Evolutionary conservation across 306 rosid genomes (phyloP).

Genomic region (Malus sieversii): DNA sequence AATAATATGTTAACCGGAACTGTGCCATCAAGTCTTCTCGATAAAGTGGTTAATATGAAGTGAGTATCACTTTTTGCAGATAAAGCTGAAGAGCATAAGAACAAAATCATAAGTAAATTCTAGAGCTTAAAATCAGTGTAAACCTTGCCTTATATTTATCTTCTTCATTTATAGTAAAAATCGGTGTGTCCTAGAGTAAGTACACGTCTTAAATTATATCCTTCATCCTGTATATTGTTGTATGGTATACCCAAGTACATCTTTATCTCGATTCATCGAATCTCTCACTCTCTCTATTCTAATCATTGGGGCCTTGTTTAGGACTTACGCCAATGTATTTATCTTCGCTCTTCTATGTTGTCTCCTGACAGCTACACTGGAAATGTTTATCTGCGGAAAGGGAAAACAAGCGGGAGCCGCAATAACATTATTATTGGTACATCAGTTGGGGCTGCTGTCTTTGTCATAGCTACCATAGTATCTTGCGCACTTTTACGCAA

Average conservation of each 20-base stretch:
- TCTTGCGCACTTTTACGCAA: constrained; percentile 51
- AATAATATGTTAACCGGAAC: constrained; percentile 75
- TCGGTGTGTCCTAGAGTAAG: not conserved
- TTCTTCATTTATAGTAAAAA: not conserved
- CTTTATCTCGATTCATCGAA: not conserved
- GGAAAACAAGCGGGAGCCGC: constrained; percentile 36
- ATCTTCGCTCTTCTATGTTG: constrained; percentile 12
- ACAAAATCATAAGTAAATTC: not conserved
- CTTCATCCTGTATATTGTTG: not conserved
- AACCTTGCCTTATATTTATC: not conserved
- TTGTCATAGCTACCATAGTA: constrained; percentile 56
- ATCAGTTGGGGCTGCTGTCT: constrained; percentile 69
- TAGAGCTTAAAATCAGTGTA: not conserved
- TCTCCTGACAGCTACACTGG: constrained; percentile 58
- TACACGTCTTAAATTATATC: not conserved
- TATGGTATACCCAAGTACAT: not conserved
- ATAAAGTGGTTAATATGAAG: constrained; percentile 42
- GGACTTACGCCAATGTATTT: not conserved
- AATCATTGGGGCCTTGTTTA: not conserved
- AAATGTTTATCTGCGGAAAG: constrained; percentile 63
- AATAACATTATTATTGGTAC: constrained; percentile 53
- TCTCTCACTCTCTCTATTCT: not conserved
- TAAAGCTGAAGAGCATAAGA: not conserved
- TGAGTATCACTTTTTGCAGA: constrained; percentile 36
- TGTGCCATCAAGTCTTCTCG: constrained; percentile 56